Conservation (phyloP, 2,329 filamentous ascomycete genomes). For the Laburnicola sp. region DNA sequence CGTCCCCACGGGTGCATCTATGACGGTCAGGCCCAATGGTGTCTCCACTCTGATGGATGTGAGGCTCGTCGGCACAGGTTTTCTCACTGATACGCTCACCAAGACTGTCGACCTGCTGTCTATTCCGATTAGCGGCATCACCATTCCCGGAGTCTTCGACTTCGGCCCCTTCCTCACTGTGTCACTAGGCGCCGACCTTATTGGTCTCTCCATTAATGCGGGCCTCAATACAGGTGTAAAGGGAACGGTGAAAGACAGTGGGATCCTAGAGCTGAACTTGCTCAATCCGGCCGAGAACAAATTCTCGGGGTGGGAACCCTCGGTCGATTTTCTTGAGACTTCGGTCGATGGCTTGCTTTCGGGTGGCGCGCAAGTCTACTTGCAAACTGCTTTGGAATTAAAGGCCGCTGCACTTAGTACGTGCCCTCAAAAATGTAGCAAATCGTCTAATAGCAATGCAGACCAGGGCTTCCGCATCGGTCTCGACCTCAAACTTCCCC, state of each 20-base stretch:
- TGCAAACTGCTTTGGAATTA: conserved; percentile 20
- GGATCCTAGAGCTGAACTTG: conserved; percentile 21
- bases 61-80: conserved; percentile 19
- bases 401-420: conserved; percentile 17
- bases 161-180: conserved; percentile 26
- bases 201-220: conserved; percentile 13
- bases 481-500: conserved; percentile 19
- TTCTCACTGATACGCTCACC: conserved; percentile 15
- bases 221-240: conserved; percentile 16
- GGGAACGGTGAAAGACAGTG: conserved; percentile 17
- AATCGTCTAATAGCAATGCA: conserved; percentile 4
- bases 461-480: conserved; percentile 20
- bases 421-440: too few relatives aligned
- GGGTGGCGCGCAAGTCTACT: conserved; percentile 15
- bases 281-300: conserved; percentile 19
- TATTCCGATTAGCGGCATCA: conserved; percentile 21
- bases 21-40: conserved; percentile 22
- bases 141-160: conserved; percentile 24
- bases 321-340: conserved; percentile 14
- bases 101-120: conserved; percentile 18
- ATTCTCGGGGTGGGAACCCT: conserved; percentile 23
- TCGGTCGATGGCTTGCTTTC: conserved; percentile 19
- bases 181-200: conserved; percentile 20
- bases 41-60: conserved; percentile 22
- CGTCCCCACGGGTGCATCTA: conserved; percentile 22